Evolutionary conservation across 768 basidiomycete species (phyloP).

Genomic region (Tubosaeta sp.): DNA sequence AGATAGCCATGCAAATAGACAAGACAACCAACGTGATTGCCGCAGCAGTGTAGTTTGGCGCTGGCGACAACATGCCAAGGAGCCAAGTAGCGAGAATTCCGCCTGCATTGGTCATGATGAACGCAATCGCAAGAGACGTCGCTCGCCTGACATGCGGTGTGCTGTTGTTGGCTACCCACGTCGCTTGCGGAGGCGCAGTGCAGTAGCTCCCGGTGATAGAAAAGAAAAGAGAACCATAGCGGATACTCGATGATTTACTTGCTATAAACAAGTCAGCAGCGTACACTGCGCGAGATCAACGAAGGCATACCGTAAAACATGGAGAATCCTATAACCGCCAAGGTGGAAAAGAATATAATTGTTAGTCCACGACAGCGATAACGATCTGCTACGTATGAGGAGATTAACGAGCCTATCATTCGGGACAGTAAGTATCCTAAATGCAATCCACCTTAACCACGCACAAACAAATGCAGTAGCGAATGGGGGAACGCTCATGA

Average conservation of each 20-base stretch:
- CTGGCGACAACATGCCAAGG: slow-evolving; percentile 44
- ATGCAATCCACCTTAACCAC: slow-evolving; percentile 12
- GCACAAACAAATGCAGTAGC: slow-evolving; percentile 45
- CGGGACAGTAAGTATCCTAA: background rate
- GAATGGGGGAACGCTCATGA: slow-evolving; percentile 61
- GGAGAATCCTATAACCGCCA: slow-evolving; percentile 48
- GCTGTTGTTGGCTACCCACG: slow-evolving; percentile 63
- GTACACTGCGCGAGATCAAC: background rate
- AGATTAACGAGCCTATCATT: slow-evolving; percentile 33
- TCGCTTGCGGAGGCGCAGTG: slow-evolving; percentile 48
- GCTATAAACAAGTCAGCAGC: slow-evolving; percentile 9
- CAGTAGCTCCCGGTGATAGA: slow-evolving; percentile 51
- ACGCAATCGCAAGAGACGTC: slow-evolving; percentile 52
- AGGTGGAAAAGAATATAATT: slow-evolving; percentile 39
- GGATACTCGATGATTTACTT: slow-evolving; percentile 33
- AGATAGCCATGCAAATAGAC: slow-evolving; percentile 38
- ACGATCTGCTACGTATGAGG: slow-evolving; percentile 49
- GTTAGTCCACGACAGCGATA: slow-evolving; percentile 48
- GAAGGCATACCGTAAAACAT: slow-evolving; percentile 47
- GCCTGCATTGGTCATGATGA: slow-evolving; percentile 55
- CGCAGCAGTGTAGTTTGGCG: slow-evolving; percentile 48
- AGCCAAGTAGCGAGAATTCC: slow-evolving; percentile 63
- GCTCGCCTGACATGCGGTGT: slow-evolving; percentile 54
- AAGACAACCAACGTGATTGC: slow-evolving; percentile 34
- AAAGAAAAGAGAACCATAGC: slow-evolving; percentile 57